These are phyloP conservation scores for Chiua virens DNA, from an alignment of 768 basidiomycete species.

Conservation along the genomic window DNA sequence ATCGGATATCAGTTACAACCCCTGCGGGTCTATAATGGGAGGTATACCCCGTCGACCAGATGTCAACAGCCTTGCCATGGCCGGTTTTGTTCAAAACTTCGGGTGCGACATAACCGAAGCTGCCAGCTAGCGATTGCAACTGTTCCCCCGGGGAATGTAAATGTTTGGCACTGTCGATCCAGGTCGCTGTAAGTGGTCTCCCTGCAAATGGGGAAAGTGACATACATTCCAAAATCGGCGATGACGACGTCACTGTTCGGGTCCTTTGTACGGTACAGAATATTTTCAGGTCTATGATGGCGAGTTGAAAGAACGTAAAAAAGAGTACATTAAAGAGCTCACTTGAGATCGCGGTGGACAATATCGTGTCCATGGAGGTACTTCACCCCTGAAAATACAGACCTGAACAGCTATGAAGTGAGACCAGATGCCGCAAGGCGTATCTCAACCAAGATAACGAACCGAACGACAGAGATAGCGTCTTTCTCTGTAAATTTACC, in stretches of 20 bases:
- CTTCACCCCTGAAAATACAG: slow-evolving; percentile 78
- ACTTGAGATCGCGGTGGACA: slow-evolving; percentile 97
- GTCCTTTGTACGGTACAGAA: slow-evolving; percentile 82
- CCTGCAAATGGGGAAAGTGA: slow-evolving; percentile 5
- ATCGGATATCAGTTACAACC: background rate
- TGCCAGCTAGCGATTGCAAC: slow-evolving; percentile 71
- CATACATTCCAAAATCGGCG: slow-evolving; percentile 95
- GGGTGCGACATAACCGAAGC: slow-evolving; percentile 90
- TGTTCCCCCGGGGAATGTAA: slow-evolving; percentile 70
- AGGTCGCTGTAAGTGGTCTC: background rate
- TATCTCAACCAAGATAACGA: slow-evolving; percentile 23
- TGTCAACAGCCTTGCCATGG: slow-evolving; percentile 89
- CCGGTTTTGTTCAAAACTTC: slow-evolving; percentile 80
- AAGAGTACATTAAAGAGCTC: slow-evolving; percentile 15
- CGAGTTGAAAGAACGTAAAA: background rate
- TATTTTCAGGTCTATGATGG: slow-evolving; percentile 82
- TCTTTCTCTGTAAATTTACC: slow-evolving; percentile 96
- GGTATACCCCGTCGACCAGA: slow-evolving; percentile 89
- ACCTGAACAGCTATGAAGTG: slow-evolving; percentile 41
- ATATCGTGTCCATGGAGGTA: slow-evolving; percentile 93
- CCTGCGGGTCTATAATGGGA: background rate
- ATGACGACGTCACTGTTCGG: slow-evolving; percentile 86
- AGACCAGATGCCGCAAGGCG: background rate
- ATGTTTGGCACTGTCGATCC: slow-evolving; percentile 70
- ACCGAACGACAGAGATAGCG: slow-evolving; percentile 77